Evolutionary conservation across 169 alveolate genomes (phyloP).

Genomic region (Cryptosporidium baileyi): DNA sequence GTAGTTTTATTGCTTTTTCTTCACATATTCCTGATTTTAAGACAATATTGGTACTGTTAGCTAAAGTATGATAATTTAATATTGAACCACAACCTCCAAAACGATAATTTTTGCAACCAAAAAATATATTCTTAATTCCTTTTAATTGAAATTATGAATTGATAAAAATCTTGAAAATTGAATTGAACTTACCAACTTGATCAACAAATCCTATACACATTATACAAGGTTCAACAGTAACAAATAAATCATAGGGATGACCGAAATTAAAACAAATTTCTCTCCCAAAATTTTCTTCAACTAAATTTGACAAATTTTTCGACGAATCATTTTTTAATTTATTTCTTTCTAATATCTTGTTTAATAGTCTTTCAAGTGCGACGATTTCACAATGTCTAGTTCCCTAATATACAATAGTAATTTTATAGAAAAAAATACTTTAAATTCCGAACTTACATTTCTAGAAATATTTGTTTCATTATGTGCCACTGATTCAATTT

Average conservation of each 20-base stretch:
- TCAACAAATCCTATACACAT: conserved; percentile 66
- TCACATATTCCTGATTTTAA: conserved; percentile 31
- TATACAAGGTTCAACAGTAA: conserved; percentile 66
- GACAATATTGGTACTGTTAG: not conserved
- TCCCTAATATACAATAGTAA: conserved; percentile 5
- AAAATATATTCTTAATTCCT: conserved; percentile 34
- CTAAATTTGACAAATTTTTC: no score
- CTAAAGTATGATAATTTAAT: not conserved
- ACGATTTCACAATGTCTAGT: conserved; percentile 62
- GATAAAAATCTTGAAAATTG: not conserved
- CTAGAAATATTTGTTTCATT: conserved; percentile 42
- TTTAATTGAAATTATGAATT: not conserved
- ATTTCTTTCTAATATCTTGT: not conserved
- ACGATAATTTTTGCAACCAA: conserved; percentile 48
- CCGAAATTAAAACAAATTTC: not conserved
- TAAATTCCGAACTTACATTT: conserved; percentile 12
- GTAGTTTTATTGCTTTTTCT: conserved; percentile 31
- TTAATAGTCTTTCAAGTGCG: conserved; percentile 21
- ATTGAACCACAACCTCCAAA: conserved; percentile 70
- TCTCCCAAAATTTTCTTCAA: not conserved
- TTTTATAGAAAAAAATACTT: not conserved
- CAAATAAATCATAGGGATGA: conserved; percentile 25
- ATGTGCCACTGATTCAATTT: conserved; percentile 61
- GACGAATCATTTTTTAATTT: not conserved
- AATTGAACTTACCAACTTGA: conserved; percentile 27